A percentile compares a stretch with the other conserved stretches of the same genome.
These are phyloP conservation scores for Lachnellula willkommii DNA, from an alignment of 2,329 filamentous ascomycete species.

Conservation along the genomic window DNA sequence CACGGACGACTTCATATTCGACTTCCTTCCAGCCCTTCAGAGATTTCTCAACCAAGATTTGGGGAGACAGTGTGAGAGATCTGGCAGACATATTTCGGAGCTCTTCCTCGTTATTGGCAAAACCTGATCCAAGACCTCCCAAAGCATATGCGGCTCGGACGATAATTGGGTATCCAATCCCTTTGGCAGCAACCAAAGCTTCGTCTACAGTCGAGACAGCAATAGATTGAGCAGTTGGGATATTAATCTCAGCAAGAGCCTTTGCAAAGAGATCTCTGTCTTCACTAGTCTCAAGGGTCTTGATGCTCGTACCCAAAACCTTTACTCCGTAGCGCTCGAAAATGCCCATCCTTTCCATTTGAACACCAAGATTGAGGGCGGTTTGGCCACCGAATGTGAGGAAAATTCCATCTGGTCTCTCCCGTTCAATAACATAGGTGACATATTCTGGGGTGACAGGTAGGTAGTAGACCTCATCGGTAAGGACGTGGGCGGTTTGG, in stretches of 20 bases:
- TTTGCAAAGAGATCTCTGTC: constrained; percentile 95
- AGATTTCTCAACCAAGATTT: constrained; percentile 97
- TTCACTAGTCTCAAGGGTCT: constrained; percentile 89
- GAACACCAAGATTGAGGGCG: constrained; percentile 89
- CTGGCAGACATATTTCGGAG: constrained; percentile 88
- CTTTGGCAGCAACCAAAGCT: constrained; percentile 78
- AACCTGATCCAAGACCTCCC: constrained; percentile 92
- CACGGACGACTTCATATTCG: constrained; percentile 96
- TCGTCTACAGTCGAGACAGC: constrained; percentile 89
- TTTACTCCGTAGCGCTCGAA: constrained; percentile 94
- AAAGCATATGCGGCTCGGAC: constrained; percentile 95
- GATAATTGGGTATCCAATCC: constrained; percentile 94
- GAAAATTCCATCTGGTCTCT: constrained; percentile 94
- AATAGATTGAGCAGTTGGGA: constrained; percentile 94
- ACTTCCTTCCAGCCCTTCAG: constrained; percentile 99
- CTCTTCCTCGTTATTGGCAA: constrained; percentile 90
- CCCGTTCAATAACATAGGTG: constrained; percentile 92
- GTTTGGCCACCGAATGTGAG: constrained; percentile 97
- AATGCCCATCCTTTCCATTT: constrained; percentile 93
- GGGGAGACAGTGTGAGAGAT: constrained; percentile 87
- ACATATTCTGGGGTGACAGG: constrained; percentile 98
- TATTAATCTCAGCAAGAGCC: constrained; percentile 93
- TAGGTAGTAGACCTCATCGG: constrained; percentile 96
- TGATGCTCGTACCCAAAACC: constrained; percentile 90
- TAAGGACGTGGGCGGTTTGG: constrained; percentile 92